Conservation (phyloP, 1,284 basidiomycete genomes). For the Phellinidium pouzarii region DNA sequence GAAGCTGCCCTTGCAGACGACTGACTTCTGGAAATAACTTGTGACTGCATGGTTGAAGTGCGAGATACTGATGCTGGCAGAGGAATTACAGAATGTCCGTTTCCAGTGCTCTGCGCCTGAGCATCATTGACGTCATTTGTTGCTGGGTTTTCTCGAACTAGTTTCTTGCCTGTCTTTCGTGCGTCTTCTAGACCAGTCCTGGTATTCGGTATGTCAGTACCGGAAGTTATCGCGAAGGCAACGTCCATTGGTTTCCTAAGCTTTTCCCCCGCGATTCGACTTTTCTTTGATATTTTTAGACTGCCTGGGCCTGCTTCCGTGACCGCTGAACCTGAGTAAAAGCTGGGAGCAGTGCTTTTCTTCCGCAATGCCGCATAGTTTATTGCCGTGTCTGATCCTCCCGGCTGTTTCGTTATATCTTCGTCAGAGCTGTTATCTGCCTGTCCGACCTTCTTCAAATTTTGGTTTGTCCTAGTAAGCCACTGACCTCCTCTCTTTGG, state of each 20-base stretch:
- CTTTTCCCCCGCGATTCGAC: slow-evolving; percentile 1
- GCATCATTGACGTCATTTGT: neutral
- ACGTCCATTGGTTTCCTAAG: slow-evolving; percentile 10
- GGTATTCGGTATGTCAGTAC: neutral
- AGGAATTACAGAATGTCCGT: neutral
- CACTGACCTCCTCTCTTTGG: slow-evolving; percentile 27
- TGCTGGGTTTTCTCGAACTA: too few species aligned
- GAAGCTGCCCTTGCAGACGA: neutral
- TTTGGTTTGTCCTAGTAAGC: slow-evolving; percentile 44
- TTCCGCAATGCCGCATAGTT: slow-evolving; percentile 3
- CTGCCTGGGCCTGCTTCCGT: neutral
- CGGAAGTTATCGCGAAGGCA: slow-evolving; percentile 1
- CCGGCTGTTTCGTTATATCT: slow-evolving; percentile 21
- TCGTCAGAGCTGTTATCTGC: slow-evolving; percentile 33
- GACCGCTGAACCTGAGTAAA: neutral
- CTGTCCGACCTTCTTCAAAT: slow-evolving; percentile 31
- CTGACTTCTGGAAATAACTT: slow-evolving; percentile 1
- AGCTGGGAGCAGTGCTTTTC: slow-evolving; percentile 1
- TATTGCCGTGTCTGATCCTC: slow-evolving; percentile 7
- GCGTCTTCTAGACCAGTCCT: neutral
- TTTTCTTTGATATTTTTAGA: neutral
- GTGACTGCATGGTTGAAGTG: slow-evolving; percentile 4
- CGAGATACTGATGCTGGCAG: slow-evolving; percentile 7
- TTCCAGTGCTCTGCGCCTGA: neutral
- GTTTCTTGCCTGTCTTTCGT: neutral